A percentile compares a stretch with the other conserved stretches of the same genome.
Evolutionary conservation across 2,329 filamentous ascomycete genomes (phyloP).

Genomic region (Nigrospora sphaerica): DNA sequence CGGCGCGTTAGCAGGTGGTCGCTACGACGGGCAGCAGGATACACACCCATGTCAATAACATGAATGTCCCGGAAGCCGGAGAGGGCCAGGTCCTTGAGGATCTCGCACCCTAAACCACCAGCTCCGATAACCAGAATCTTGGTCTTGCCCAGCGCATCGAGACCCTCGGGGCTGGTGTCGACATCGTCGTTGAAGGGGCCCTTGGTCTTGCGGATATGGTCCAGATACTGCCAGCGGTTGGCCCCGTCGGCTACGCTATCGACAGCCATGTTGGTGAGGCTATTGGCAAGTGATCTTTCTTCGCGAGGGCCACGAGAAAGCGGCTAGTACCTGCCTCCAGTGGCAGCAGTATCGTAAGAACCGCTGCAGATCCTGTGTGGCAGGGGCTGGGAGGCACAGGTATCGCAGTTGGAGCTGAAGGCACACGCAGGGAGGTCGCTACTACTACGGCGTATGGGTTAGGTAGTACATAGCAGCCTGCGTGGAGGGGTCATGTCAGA

Average conservation of each 20-base stretch:
- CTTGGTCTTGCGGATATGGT: conserved; percentile 67
- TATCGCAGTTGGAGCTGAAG: no score
- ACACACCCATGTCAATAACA: conserved; percentile 91
- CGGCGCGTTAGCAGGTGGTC: conserved; percentile 2
- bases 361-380: no score
- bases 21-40: background rate
- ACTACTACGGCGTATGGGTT: no score
- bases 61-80: conserved; percentile 96
- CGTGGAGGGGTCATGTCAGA: no score
- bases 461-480: no score
- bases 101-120: conserved; percentile 90
- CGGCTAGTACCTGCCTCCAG: no score
- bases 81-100: conserved; percentile 90
- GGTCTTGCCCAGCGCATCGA: conserved; percentile 55
- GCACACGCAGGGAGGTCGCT: no score
- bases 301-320: no score
- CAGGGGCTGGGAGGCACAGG: no score
- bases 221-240: conserved; percentile 66
- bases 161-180: conserved; percentile 42
- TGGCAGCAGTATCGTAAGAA: no score
- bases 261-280: conserved; percentile 9
- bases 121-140: conserved; percentile 81
- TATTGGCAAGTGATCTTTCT: no score
- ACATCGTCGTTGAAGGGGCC: conserved; percentile 76
- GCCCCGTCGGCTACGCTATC: conserved; percentile 8